These are phyloP conservation scores for Pichia scutulata DNA, from an alignment of 805 yeast species.

Conservation along the genomic window DNA sequence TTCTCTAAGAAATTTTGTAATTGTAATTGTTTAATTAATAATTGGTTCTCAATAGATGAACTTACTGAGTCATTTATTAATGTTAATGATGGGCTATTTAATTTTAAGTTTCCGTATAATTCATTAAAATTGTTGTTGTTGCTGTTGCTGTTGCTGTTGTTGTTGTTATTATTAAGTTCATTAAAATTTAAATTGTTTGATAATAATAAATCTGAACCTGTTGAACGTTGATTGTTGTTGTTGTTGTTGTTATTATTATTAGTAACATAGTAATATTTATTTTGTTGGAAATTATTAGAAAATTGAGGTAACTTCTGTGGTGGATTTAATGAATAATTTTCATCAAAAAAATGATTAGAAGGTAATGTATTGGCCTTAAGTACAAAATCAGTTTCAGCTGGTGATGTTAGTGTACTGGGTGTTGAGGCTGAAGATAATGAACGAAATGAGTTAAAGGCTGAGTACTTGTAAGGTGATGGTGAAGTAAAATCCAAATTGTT, in stretches of 20 bases:
- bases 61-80: neutral
- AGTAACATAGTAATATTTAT: neutral
- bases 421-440: neutral
- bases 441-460: neutral
- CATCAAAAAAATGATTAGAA: neutral
- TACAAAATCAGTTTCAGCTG: neutral
- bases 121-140: neutral
- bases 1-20: neutral
- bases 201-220: neutral
- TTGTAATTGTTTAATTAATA: neutral
- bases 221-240: neutral
- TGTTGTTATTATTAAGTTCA: too few species aligned
- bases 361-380: neutral
- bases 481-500: neutral
- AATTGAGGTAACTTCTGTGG: neutral
- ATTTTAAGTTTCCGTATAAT: neutral
- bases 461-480: neutral
- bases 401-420: neutral
- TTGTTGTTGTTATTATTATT: neutral
- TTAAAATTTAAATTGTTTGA: neutral
- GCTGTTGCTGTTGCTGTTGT: neutral
- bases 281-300: neutral
- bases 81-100: neutral
- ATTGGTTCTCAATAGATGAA: neutral
- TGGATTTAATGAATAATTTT: neutral